Percentiles rank a stretch among this genome's conserved stretches.
phyloP scores from a whole-genome alignment of 306 rosid genomes.

The Quercus berberidifolia region DNA sequence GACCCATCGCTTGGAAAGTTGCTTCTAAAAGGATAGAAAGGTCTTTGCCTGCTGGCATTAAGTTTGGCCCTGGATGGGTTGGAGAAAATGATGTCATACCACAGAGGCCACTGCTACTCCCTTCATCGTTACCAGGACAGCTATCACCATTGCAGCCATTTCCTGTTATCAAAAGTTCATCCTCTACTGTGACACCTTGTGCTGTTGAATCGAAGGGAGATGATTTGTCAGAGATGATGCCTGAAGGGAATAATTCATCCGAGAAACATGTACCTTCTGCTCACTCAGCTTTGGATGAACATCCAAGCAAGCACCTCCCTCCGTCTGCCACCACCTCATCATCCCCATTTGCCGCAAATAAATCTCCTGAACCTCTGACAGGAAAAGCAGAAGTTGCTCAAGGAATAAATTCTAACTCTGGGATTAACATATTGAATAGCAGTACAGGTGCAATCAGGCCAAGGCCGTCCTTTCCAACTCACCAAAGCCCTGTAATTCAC shows the following conservation, averaged over 20 bases:
- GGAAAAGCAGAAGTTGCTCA: conserved; percentile 31
- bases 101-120: conserved; percentile 16
- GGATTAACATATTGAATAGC: conserved; percentile 27
- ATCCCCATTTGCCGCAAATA: conserved; percentile 13
- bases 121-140: conserved; percentile 21
- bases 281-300: conserved; percentile 20
- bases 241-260: conserved; percentile 21
- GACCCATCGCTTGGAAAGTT: conserved; percentile 53
- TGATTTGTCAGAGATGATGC: conserved; percentile 24
- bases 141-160: conserved; percentile 22
- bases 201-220: conserved; percentile 25
- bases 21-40: conserved; percentile 50
- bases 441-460: conserved; percentile 31
- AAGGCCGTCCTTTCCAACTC: conserved; percentile 34
- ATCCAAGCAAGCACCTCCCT: conserved; percentile 21
- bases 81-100: conserved; percentile 49
- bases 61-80: conserved; percentile 70
- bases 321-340: conserved; percentile 30
- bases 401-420: conserved; percentile 28
- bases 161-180: conserved; percentile 14
- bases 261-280: conserved; percentile 27
- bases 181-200: conserved; percentile 16
- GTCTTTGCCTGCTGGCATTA: conserved; percentile 39
- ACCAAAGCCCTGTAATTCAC: conserved; percentile 17
- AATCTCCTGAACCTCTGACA: conserved; percentile 22